Percentiles rank a stretch among this genome's conserved stretches.
Evolutionary conservation across 148 eudicot species (phyloP).

Genomic region (Dysphania ambrosioides): DNA sequence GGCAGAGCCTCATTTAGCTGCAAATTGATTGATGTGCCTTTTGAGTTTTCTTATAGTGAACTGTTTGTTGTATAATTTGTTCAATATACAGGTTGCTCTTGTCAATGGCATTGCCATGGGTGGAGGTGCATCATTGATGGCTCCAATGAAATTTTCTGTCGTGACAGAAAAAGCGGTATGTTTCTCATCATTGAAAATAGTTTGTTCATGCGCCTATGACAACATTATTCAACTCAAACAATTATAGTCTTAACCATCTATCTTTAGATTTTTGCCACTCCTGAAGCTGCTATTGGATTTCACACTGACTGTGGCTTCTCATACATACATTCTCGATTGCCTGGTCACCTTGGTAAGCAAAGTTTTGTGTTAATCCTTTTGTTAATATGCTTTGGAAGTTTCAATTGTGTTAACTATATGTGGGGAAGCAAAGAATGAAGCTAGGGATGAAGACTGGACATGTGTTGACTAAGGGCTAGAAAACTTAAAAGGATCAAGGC

Average conservation of each 20-base stretch:
- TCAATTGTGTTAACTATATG: too few relatives aligned
- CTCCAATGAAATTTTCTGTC: slow-evolving; percentile 85
- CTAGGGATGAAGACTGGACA: background rate
- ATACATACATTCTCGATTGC: slow-evolving; percentile 75
- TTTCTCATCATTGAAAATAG: slow-evolving; percentile 7
- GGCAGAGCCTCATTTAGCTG: background rate
- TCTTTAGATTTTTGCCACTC: slow-evolving; percentile 75
- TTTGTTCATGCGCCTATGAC: background rate
- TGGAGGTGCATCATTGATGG: slow-evolving; percentile 94
- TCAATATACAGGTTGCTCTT: slow-evolving; percentile 72
- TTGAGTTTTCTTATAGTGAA: background rate
- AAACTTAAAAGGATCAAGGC: too few relatives aligned
- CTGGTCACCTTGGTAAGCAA: slow-evolving; percentile 74
- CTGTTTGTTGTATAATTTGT: background rate
- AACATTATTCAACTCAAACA: background rate
- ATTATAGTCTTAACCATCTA: background rate
- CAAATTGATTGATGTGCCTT: background rate
- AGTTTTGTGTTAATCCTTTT: background rate
- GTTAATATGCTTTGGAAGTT: background rate
- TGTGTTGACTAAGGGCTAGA: background rate
- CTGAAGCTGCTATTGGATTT: slow-evolving; percentile 92
- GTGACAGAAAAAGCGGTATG: slow-evolving; percentile 92
- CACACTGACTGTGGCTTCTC: slow-evolving; percentile 95
- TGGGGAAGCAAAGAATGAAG: background rate
- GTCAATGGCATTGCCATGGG: slow-evolving; percentile 96